A percentile compares a stretch with the other conserved stretches of the same genome.
Conservation (phyloP, 2,329 filamentous ascomycete species). For the Botryotinia convoluta region DNA sequence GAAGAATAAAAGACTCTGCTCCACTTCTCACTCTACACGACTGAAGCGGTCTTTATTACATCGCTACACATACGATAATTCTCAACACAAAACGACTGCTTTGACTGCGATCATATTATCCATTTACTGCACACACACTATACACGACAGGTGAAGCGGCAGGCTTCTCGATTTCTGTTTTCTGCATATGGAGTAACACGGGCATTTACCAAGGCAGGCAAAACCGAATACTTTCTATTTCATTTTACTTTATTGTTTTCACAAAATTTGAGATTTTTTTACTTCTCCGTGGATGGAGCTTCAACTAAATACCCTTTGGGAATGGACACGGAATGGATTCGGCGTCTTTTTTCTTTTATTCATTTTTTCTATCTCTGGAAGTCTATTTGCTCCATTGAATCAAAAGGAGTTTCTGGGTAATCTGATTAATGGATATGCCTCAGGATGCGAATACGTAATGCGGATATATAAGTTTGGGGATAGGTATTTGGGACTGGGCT, state of each 20-base stretch:
- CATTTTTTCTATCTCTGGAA: neutral
- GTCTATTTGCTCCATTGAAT: neutral
- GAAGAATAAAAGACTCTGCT: constrained; percentile 19
- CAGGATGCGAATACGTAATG: constrained; percentile 6
- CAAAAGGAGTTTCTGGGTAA: constrained; percentile 12
- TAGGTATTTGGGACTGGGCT: neutral
- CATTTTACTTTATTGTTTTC: constrained; percentile 3
- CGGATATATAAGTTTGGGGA: neutral
- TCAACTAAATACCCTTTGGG: constrained; percentile 15
- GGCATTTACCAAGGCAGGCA: constrained; percentile 16
- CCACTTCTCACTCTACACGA: neutral
- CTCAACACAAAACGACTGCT: neutral
- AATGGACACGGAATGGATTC: constrained; percentile 4
- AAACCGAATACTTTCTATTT: constrained; percentile 7
- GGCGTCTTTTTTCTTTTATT: neutral
- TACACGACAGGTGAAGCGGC: neutral
- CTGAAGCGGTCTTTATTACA: neutral
- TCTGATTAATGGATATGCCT: constrained; percentile 4
- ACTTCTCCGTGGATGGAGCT: constrained; percentile 10
- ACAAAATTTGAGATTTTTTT: neutral
- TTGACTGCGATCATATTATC: neutral
- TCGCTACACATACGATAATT: neutral
- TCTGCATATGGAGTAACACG: constrained; percentile 8
- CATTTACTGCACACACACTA: neutral
- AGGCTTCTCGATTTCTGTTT: neutral